Conservation (phyloP, 176 grass and related monocot species). For the Carex pumila region DNA sequence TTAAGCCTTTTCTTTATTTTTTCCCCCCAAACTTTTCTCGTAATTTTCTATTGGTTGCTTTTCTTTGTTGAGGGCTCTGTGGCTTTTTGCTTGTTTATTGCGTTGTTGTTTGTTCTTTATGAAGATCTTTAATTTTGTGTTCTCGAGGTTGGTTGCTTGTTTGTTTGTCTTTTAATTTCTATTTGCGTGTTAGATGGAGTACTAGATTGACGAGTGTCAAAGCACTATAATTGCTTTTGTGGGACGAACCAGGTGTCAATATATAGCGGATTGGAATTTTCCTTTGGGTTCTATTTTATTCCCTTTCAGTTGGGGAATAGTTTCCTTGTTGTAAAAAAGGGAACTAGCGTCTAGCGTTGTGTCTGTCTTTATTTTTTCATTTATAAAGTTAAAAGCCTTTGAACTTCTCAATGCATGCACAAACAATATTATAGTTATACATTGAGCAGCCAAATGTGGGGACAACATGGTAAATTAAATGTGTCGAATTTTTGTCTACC, state of each 20-base stretch:
- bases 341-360: not conserved
- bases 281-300: not conserved
- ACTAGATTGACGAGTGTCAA: slow-evolving; percentile 7
- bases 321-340: not conserved
- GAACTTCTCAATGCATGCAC: slow-evolving; percentile 3
- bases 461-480: not conserved
- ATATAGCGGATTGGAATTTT: not conserved
- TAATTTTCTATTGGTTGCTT: slow-evolving; percentile 10
- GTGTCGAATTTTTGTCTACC: not conserved
- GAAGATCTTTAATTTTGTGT: slow-evolving; percentile 10
- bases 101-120: slow-evolving; percentile 10
- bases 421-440: not conserved
- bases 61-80: slow-evolving; percentile 4
- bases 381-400: not conserved
- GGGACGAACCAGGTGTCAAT: slow-evolving; percentile 16
- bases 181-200: slow-evolving; percentile 5
- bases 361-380: not conserved
- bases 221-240: slow-evolving; percentile 2
- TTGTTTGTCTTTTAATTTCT: slow-evolving; percentile 14
- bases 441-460: not conserved
- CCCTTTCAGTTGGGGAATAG: not conserved
- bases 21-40: not conserved
- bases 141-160: slow-evolving; percentile 20
- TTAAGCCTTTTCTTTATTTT: not conserved
- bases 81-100: slow-evolving; percentile 21